A percentile compares a stretch with the other conserved stretches of the same genome.
Conservation (phyloP, 2,329 filamentous ascomycete genomes). For the Pestalotiopsis sp. region DNA sequence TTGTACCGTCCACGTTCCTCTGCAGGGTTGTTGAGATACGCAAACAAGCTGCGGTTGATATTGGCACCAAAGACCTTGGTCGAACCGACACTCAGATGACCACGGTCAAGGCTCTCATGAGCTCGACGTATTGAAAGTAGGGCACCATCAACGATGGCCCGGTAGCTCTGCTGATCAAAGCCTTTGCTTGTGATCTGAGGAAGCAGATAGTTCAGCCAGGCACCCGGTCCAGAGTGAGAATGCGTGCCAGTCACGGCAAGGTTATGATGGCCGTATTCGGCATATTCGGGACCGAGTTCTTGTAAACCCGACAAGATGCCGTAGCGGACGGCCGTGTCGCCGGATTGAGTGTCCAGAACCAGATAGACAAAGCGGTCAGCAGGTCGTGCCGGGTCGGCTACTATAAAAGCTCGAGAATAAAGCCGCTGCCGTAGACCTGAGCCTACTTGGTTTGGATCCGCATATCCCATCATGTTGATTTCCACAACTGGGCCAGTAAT, state of each 20-base stretch:
- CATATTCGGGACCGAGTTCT: constrained; percentile 71
- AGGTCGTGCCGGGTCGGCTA: constrained; percentile 68
- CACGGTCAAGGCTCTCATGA: constrained; percentile 68
- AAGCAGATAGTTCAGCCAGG: constrained; percentile 92
- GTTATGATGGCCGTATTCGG: constrained; percentile 77
- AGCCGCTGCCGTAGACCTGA: constrained; percentile 84
- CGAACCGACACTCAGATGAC: constrained; percentile 54
- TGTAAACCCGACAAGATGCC: constrained; percentile 80
- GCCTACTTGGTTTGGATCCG: constrained; percentile 80
- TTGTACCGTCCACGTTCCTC: constrained; percentile 73
- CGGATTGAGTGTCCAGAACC: constrained; percentile 83
- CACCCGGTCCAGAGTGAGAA: constrained; percentile 87
- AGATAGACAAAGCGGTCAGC: constrained; percentile 82
- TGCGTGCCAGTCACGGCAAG: constrained; percentile 91
- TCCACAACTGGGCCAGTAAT: constrained; percentile 78
- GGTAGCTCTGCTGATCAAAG: constrained; percentile 84
- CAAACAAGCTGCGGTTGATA: constrained; percentile 85
- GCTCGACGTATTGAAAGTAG: constrained; percentile 81
- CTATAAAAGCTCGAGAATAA: constrained; percentile 87
- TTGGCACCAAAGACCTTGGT: constrained; percentile 75
- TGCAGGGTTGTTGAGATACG: constrained; percentile 84
- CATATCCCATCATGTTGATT: constrained; percentile 90
- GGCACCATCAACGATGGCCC: constrained; percentile 85
- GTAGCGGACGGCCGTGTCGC: constrained; percentile 85
- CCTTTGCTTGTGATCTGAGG: constrained; percentile 89